Evolutionary conservation across 352 stramenopile genomes (phyloP), one percentile per base, ranked within the genome.

Genomic region (Phytopythium oedochilum): DNA sequence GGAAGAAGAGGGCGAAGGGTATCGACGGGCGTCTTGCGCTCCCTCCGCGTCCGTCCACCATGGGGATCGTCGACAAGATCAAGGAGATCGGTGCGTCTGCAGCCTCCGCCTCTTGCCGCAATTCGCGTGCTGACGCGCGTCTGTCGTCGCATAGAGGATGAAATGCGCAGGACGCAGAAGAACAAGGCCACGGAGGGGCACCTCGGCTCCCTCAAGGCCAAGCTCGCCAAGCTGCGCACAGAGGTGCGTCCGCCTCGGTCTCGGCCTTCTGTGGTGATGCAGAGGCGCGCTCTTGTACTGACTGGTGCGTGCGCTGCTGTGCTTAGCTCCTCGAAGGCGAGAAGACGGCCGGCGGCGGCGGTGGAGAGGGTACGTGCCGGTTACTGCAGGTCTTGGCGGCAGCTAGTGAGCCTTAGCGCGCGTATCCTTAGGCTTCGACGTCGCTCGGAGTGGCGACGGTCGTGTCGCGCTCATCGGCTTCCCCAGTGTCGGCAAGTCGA

Each of bases 121-220:
- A 47, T n/a, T n/a, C n/a, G n/a, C n/a, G n/a, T n/a, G n/a, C n/a
- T n/a, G n/a, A n/a, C n/a, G n/a, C n/a, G n/a, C 39, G 22, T 9
- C 12, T n/a, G 28, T 34, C 17, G 35, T 17, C 7, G 28, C 35
- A 48, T 62, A 96, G 86, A 97, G 83, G 81, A 95, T 91, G 92
- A 98, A 73, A 98, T 99, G 84, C 94, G 94, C 62, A 80, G 94
- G 65, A 99, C 97, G 48, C 96, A 99, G 78, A 99, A 99, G 69
- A 99, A 99, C 71, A 99, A 99, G 78, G 94, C 93, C 43, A 96
- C 86, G 6, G 88, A 95, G 62, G 68, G 73, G 7, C 88, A 96
- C 65, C 77, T 98, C 28, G 94, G 96, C 10, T 82, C 87, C 43
- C 73, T 99, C 29, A 99, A 99, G 73, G 97, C 97, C 34, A 99